Evolutionary conservation across 1,139 yeast species (phyloP).

Genomic region (Suhomyces yuchorum): DNA sequence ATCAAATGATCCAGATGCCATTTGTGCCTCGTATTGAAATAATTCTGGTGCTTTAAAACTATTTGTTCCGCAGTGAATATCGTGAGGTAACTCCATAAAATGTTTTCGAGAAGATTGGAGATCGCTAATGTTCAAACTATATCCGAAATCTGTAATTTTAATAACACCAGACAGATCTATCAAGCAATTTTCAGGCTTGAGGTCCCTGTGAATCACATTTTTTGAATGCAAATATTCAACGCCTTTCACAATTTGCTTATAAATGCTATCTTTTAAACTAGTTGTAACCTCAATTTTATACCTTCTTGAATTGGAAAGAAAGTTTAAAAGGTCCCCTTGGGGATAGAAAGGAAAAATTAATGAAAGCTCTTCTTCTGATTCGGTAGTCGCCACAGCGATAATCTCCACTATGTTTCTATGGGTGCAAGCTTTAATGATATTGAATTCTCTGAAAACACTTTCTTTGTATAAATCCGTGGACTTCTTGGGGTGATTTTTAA

Average conservation of each 20-base stretch:
- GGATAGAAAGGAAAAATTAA: slow-evolving; percentile 46
- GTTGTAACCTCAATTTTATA: slow-evolving; percentile 31
- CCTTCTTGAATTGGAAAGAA: slow-evolving; percentile 40
- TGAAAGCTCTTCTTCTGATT: slow-evolving; percentile 22
- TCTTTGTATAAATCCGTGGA: slow-evolving; percentile 18
- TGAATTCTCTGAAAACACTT: slow-evolving; percentile 34
- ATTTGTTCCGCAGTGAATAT: slow-evolving; percentile 49
- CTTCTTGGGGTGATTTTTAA: slow-evolving; percentile 27
- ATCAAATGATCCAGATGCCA: slow-evolving; percentile 13
- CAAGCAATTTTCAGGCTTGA: slow-evolving; percentile 57
- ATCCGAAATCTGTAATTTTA: slow-evolving; percentile 56
- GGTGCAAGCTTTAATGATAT: slow-evolving; percentile 29
- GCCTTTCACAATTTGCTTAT: slow-evolving; percentile 50
- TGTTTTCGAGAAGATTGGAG: slow-evolving; percentile 20
- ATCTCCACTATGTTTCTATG: slow-evolving; percentile 36
- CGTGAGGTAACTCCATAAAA: slow-evolving; percentile 25
- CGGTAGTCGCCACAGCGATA: slow-evolving; percentile 25
- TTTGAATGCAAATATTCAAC: slow-evolving; percentile 47
- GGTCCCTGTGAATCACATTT: slow-evolving; percentile 52
- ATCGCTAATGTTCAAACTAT: slow-evolving; percentile 39
- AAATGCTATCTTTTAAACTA: slow-evolving; percentile 46
- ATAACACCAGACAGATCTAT: slow-evolving; percentile 48
- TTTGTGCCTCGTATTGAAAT: slow-evolving; percentile 30
- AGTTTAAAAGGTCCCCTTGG: slow-evolving; percentile 51
- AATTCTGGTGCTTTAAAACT: slow-evolving; percentile 61